A percentile compares a stretch with the other conserved stretches of the same genome.
phyloP scores from a whole-genome alignment of 345 rosid species.

The Eutrema yunnanense region DNA sequence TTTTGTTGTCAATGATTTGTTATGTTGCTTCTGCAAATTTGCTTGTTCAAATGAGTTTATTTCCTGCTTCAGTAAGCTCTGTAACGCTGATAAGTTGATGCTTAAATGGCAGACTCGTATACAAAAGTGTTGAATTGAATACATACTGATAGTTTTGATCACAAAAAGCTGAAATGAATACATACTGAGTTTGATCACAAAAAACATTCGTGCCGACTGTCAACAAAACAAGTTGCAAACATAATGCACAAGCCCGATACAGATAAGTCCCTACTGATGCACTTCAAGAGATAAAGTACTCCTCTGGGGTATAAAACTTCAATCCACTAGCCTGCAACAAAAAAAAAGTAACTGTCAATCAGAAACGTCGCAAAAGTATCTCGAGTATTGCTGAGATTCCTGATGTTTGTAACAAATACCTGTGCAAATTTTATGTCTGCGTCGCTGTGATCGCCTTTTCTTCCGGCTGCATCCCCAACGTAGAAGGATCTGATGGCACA shows the following conservation, averaged over 20 bases:
- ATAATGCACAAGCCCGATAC: not conserved
- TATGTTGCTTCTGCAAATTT: not conserved
- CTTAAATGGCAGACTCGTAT: not conserved
- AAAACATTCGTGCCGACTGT: not conserved
- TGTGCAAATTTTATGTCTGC: slow-evolving; percentile 84
- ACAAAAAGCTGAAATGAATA: not conserved
- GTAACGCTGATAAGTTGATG: not conserved
- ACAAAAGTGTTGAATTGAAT: not conserved
- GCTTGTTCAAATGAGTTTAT: not conserved
- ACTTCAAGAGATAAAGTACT: slow-evolving; percentile 42
- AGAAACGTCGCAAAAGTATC: not conserved
- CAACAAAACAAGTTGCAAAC: not conserved
- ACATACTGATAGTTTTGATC: not conserved
- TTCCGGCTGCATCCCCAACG: slow-evolving; percentile 98
- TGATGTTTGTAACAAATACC: slow-evolving; percentile 34
- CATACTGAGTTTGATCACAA: not conserved
- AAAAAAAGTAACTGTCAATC: not conserved
- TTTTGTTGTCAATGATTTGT: slow-evolving; percentile 2
- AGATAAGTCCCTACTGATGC: not conserved
- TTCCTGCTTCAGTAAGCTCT: not conserved
- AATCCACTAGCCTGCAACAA: slow-evolving; percentile 64
- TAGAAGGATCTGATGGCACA: slow-evolving; percentile 64
- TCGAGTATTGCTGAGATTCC: not conserved
- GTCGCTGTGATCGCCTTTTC: slow-evolving; percentile 72
- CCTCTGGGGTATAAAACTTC: slow-evolving; percentile 74